phyloP scores from a whole-genome alignment of 1,284 basidiomycete genomes.

The Meripilus lineatus region DNA sequence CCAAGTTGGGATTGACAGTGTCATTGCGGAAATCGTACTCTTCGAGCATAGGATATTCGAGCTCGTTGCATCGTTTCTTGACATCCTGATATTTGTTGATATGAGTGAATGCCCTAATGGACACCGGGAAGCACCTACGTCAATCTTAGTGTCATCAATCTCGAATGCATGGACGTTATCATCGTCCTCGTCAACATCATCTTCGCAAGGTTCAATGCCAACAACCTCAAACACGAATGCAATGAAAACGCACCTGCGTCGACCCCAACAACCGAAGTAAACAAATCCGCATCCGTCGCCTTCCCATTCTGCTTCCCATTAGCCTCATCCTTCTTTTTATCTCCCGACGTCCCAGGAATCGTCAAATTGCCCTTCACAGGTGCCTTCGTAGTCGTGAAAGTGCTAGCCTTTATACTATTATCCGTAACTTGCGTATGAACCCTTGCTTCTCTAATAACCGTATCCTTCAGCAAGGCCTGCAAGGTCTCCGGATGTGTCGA shows the following conservation, averaged over 20 bases:
- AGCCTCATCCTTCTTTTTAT: constrained; percentile 52
- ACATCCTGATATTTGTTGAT: constrained; percentile 56
- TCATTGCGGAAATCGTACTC: constrained; percentile 99
- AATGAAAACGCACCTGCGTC: constrained; percentile 61
- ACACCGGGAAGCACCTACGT: constrained; percentile 45
- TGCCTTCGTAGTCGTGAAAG: constrained; percentile 80
- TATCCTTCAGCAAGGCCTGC: constrained; percentile 82
- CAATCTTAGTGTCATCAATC: constrained; percentile 88
- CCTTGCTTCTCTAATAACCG: constrained; percentile 77
- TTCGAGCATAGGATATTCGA: constrained; percentile 95
- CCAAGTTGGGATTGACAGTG: constrained; percentile 88
- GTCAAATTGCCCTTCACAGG: constrained; percentile 76
- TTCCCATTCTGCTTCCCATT: constrained; percentile 30
- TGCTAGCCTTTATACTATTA: constrained; percentile 70
- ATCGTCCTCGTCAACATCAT: constrained; percentile 95
- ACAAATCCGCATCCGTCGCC: constrained; percentile 66
- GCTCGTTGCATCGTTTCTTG: constrained; percentile 89
- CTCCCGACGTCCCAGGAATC: constrained; percentile 81
- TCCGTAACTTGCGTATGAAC: constrained; percentile 60
- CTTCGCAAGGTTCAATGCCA: constrained; percentile 35
- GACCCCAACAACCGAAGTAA: constrained; percentile 89
- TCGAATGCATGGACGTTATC: constrained; percentile 95
- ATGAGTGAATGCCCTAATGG: neutral
- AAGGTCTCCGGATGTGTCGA: constrained; percentile 90
- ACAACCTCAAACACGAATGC: neutral